These are phyloP conservation scores for Quillaja saponaria DNA, from an alignment of 306 rosid genomes.

Conservation along the genomic window DNA sequence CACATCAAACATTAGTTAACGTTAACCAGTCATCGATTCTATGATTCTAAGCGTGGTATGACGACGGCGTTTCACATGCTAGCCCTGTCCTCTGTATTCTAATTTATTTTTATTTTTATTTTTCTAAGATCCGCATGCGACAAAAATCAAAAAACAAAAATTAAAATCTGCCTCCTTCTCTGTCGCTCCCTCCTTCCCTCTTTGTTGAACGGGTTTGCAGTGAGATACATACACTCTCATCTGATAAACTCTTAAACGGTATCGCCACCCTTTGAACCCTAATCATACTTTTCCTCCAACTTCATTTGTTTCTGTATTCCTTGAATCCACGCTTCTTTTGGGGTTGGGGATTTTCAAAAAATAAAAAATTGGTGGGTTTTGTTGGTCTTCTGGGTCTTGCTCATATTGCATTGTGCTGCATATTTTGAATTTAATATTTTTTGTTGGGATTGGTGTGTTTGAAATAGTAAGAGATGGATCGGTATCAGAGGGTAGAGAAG, in stretches of 20 bases:
- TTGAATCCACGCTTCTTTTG: neutral
- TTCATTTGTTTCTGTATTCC: neutral
- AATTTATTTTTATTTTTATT: too few species aligned
- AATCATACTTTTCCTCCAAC: conserved; percentile 11
- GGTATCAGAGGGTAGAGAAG: conserved; percentile 36
- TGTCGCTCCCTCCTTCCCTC: neutral
- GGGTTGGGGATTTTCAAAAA: neutral
- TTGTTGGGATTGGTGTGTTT: neutral
- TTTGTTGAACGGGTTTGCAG: conserved; percentile 26
- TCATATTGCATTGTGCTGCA: neutral
- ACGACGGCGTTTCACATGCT: too few species aligned
- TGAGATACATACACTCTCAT: neutral
- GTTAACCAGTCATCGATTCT: too few species aligned
- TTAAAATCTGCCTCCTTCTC: neutral
- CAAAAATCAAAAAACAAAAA: too few species aligned
- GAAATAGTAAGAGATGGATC: conserved; percentile 19
- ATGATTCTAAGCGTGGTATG: too few species aligned
- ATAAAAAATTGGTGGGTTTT: neutral
- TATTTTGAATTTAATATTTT: neutral
- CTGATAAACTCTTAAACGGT: conserved; percentile 7
- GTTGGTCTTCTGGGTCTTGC: neutral
- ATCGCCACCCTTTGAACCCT: neutral
- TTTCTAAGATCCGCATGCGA: too few species aligned
- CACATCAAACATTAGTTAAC: too few species aligned
- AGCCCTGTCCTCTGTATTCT: too few species aligned